Evolutionary conservation across 2,329 filamentous ascomycete species (phyloP).

Genomic region (Nothomitra cinnamomea): DNA sequence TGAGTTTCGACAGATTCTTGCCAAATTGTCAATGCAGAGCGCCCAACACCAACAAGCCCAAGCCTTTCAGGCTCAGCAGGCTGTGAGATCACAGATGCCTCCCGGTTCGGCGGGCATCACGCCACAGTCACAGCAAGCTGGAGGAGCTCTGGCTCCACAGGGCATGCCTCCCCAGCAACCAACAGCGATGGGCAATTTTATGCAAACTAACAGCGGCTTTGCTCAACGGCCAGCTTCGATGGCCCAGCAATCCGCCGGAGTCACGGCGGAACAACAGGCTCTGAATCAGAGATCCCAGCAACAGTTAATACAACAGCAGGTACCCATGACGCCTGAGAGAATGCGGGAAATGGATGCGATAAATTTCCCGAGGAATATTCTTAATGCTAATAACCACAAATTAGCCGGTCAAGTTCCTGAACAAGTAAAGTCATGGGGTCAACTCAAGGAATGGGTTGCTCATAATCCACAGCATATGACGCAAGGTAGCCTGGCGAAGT

Average conservation of each 20-base stretch:
- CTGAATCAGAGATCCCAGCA: constrained; percentile 14
- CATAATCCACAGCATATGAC: constrained; percentile 28
- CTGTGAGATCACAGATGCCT: background rate
- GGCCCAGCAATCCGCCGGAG: constrained; percentile 9
- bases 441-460: constrained; percentile 35
- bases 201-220: constrained; percentile 7
- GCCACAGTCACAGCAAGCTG: background rate
- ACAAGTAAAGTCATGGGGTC: constrained; percentile 36
- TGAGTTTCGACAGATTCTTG: background rate
- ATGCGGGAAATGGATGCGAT: constrained; percentile 26
- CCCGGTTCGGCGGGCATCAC: background rate
- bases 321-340: constrained; percentile 24
- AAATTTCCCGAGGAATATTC: constrained; percentile 21
- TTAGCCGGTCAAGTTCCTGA: constrained; percentile 26
- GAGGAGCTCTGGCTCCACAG: background rate
- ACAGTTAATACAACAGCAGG: constrained; percentile 19
- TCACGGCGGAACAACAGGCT: constrained; percentile 1
- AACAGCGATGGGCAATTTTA: background rate
- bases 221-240: constrained; percentile 5
- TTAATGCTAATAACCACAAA: constrained; percentile 18
- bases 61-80: background rate
- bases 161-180: background rate
- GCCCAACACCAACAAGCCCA: constrained; percentile 7
- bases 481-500: constrained; percentile 23
- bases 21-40: constrained; percentile 10